Conservation (phyloP, 2,329 filamentous ascomycete species). For the Clonostachys solani region DNA sequence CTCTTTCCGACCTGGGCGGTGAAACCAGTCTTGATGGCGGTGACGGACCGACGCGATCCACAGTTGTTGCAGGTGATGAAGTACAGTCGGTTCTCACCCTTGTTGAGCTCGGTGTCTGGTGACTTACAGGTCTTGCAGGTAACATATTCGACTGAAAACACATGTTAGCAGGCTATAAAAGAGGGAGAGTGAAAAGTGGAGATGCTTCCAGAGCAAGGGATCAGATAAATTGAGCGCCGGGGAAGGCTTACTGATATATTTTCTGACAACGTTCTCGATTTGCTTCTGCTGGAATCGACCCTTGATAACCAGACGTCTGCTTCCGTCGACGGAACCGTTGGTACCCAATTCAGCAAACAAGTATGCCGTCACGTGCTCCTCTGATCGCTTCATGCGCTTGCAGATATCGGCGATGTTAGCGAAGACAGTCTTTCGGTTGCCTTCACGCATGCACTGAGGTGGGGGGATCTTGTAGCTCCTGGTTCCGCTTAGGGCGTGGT, state of each 20-base stretch:
- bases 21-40: slow-evolving; percentile 99
- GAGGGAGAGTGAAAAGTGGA: neutral
- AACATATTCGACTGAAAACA: slow-evolving; percentile 76
- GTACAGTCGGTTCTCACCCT: slow-evolving; percentile 98
- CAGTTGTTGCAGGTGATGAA: slow-evolving; percentile 94
- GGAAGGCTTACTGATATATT: slow-evolving; percentile 76
- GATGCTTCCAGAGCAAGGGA: too few species aligned
- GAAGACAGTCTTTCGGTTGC: slow-evolving; percentile 99
- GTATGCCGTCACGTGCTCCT: slow-evolving; percentile 96
- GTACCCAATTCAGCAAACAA: slow-evolving; percentile 98
- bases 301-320: slow-evolving; percentile 93
- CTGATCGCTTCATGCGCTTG: slow-evolving; percentile 98
- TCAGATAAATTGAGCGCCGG: neutral
- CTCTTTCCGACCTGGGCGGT: slow-evolving; percentile 98
- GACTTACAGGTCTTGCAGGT: slow-evolving; percentile 98
- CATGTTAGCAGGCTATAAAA: slow-evolving; percentile 17
- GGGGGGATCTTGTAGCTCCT: slow-evolving; percentile 99
- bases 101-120: slow-evolving; percentile 92
- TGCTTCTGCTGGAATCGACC: slow-evolving; percentile 99
- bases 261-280: slow-evolving; percentile 93
- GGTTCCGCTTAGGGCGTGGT: slow-evolving; percentile 81
- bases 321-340: slow-evolving; percentile 90
- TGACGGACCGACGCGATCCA: slow-evolving; percentile 80
- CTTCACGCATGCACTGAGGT: slow-evolving; percentile 97
- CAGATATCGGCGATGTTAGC: slow-evolving; percentile 98